Percentiles rank a stretch among this genome's conserved stretches.
phyloP scores from a whole-genome alignment of 2,329 filamentous ascomycete species.

The Chrysosporium keratinophilum region DNA sequence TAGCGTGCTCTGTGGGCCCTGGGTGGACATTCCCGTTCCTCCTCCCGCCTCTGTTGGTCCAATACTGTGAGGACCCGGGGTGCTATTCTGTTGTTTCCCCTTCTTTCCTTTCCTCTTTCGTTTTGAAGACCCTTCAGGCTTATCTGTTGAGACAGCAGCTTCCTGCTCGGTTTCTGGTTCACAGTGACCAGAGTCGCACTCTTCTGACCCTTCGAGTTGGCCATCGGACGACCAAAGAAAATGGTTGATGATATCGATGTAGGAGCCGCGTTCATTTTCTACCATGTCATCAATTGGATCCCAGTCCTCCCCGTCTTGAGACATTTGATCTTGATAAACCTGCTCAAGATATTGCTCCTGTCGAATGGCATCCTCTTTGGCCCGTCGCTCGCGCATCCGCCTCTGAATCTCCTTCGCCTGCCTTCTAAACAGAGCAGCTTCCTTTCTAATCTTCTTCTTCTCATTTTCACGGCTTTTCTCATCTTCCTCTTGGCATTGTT shows the following conservation, averaged over 20 bases:
- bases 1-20: background rate
- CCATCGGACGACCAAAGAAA: conserved; percentile 35
- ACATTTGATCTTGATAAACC: conserved; percentile 34
- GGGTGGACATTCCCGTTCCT: no score
- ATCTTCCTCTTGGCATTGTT: conserved; percentile 37
- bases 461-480: conserved; percentile 40
- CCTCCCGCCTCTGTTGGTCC: background rate
- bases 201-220: conserved; percentile 9
- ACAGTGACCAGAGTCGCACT: background rate
- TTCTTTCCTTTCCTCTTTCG: conserved; percentile 30
- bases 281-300: conserved; percentile 36
- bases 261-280: conserved; percentile 37
- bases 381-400: conserved; percentile 31
- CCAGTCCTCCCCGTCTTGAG: conserved; percentile 35
- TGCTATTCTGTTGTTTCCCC: conserved; percentile 6
- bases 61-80: background rate
- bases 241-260: conserved; percentile 38
- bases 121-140: conserved; percentile 10
- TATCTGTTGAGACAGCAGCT: background rate
- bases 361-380: conserved; percentile 35
- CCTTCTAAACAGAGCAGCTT: conserved; percentile 40
- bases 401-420: conserved; percentile 37
- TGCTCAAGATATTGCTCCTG: conserved; percentile 38
- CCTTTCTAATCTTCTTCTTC: conserved; percentile 41
- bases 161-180: background rate